These are phyloP conservation scores for Lolium perenne DNA, from an alignment of 176 grass and related monocot genomes.

Conservation along the genomic window DNA sequence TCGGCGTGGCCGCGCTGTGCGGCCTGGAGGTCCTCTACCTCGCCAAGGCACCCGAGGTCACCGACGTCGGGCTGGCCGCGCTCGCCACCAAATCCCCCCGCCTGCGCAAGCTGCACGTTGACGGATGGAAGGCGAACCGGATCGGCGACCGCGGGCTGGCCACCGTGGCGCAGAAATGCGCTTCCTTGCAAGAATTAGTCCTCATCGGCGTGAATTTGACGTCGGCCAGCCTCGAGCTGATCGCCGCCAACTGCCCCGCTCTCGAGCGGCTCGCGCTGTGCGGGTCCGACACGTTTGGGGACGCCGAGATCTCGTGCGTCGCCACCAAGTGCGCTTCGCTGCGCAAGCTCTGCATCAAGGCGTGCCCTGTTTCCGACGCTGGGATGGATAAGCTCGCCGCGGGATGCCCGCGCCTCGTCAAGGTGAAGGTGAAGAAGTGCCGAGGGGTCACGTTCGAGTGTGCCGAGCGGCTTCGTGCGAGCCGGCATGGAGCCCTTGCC, in stretches of 20 bases:
- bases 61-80: constrained; percentile 62
- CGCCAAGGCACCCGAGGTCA: constrained; percentile 81
- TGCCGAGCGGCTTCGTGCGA: constrained; percentile 66
- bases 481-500: constrained; percentile 59
- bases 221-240: constrained; percentile 58
- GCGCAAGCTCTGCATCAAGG: constrained; percentile 94
- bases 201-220: constrained; percentile 92
- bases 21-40: constrained; percentile 80
- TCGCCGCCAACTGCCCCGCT: constrained; percentile 71
- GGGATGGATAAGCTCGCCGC: constrained; percentile 76
- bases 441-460: constrained; percentile 67
- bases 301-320: constrained; percentile 75
- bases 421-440: constrained; percentile 98
- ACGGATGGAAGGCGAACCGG: constrained; percentile 86
- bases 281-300: constrained; percentile 81
- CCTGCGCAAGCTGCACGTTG: constrained; percentile 91
- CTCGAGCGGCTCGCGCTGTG: constrained; percentile 87
- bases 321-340: constrained; percentile 70
- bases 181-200: constrained; percentile 83
- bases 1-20: constrained; percentile 55
- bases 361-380: constrained; percentile 77
- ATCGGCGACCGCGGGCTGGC: constrained; percentile 79
- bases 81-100: constrained; percentile 55
- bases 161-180: constrained; percentile 64
- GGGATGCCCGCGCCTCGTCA: constrained; percentile 86